Conservation (phyloP, 1,284 basidiomycete genomes). For the Pseudozyma tsukubaensis region DNA sequence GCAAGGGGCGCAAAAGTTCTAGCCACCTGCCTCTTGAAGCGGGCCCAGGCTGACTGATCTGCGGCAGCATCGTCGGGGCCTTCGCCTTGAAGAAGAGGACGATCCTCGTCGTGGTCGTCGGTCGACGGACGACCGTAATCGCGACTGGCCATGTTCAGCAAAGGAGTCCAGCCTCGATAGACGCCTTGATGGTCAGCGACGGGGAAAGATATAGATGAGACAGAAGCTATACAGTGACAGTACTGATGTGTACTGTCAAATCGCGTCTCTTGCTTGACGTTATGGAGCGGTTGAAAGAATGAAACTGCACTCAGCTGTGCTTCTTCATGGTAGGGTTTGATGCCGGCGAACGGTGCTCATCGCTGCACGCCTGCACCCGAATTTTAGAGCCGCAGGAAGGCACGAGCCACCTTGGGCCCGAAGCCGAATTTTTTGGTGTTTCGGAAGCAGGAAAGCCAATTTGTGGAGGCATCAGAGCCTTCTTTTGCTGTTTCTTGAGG, state of each 20-base stretch:
- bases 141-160: conserved; percentile 27
- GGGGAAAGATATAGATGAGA: not conserved
- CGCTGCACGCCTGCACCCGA: too few species aligned
- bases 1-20: conserved; percentile 52
- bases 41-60: conserved; percentile 26
- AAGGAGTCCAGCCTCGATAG: not conserved
- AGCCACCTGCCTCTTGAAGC: conserved; percentile 47
- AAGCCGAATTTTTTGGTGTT: not conserved
- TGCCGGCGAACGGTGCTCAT: too few species aligned
- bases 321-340: too few species aligned
- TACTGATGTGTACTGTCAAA: too few species aligned
- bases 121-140: conserved; percentile 53
- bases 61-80: not conserved
- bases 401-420: conserved; percentile 11
- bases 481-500: not conserved
- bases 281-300: too few species aligned
- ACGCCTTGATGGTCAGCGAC: not conserved
- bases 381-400: not conserved
- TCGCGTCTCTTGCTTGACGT: too few species aligned
- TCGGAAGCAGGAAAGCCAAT: not conserved
- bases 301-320: too few species aligned
- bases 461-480: conserved; percentile 20
- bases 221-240: not conserved
- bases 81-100: conserved; percentile 30
- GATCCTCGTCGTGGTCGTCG: conserved; percentile 44